Conservation (phyloP, 345 rosid species). For the Cardamine chenopodiifolia region DNA sequence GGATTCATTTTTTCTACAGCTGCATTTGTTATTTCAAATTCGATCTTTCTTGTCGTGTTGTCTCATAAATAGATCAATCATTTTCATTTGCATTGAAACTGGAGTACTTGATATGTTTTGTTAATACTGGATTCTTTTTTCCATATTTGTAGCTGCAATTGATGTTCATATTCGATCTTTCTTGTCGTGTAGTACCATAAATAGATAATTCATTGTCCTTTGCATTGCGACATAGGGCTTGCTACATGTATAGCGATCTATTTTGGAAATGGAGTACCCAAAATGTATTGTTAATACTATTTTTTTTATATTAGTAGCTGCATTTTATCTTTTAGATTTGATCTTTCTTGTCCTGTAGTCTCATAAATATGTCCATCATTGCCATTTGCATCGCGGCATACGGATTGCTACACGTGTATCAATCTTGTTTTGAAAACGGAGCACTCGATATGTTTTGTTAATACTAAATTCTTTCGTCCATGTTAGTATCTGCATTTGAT, state of each 20-base stretch:
- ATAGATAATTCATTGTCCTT: neutral
- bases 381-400: constrained; percentile 3
- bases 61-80: neutral
- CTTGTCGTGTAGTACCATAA: constrained; percentile 2
- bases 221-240: neutral
- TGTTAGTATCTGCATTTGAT: neutral
- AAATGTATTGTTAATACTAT: constrained; percentile 7
- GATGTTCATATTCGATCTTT: constrained; percentile 4
- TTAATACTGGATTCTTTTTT: neutral
- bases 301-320: constrained; percentile 13
- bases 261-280: neutral
- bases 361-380: constrained; percentile 8
- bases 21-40: too few species aligned
- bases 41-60: neutral
- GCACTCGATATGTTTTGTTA: neutral
- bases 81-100: neutral
- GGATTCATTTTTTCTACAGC: constrained; percentile 1
- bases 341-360: constrained; percentile 14
- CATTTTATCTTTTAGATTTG: constrained; percentile 12
- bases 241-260: constrained; percentile 1
- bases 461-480: neutral
- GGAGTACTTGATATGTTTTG: neutral
- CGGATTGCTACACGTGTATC: neutral
- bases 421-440: neutral
- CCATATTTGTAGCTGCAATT: constrained; percentile 9